A percentile compares a stretch with the other conserved stretches of the same genome.
Conservation (phyloP, 495 filamentous ascomycete species). For the Lophiostoma macrostomum region DNA sequence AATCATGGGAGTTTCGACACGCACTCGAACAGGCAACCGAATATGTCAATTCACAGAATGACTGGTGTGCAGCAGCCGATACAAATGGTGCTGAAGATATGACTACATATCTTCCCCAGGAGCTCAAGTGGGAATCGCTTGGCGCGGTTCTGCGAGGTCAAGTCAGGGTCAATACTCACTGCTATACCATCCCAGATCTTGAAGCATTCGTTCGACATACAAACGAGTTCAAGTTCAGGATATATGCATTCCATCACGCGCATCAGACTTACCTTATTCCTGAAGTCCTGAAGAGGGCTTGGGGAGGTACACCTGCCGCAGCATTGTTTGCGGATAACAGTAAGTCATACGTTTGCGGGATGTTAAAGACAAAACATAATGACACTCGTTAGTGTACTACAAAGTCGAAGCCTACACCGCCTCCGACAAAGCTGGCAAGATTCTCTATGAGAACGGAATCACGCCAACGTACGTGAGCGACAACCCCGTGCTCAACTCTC, state of each 20-base stretch:
- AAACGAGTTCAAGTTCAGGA: slow-evolving; percentile 62
- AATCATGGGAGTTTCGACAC: slow-evolving; percentile 62
- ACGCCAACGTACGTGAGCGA: slow-evolving; percentile 46
- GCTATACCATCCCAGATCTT: slow-evolving; percentile 63
- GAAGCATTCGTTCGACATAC: slow-evolving; percentile 61
- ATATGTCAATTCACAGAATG: slow-evolving; percentile 53
- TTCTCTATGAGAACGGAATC: slow-evolving; percentile 57
- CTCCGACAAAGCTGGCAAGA: slow-evolving; percentile 58
- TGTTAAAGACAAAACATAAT: background rate
- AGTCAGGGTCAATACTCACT: slow-evolving; percentile 62
- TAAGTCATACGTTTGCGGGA: background rate
- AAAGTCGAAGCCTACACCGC: slow-evolving; percentile 61
- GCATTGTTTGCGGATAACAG: slow-evolving; percentile 56
- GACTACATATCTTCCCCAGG: slow-evolving; percentile 46
- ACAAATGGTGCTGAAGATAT: slow-evolving; percentile 34
- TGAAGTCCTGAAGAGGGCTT: slow-evolving; percentile 50
- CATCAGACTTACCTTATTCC: slow-evolving; percentile 60
- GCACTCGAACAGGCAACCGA: slow-evolving; percentile 57
- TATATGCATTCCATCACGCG: slow-evolving; percentile 64
- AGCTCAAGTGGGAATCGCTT: slow-evolving; percentile 57
- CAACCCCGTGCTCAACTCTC: slow-evolving; percentile 41
- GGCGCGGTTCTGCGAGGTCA: slow-evolving; percentile 59
- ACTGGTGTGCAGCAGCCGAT: slow-evolving; percentile 56
- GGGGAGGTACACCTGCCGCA: slow-evolving; percentile 32
- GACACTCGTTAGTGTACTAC: slow-evolving; percentile 46